These are phyloP conservation scores for Solanum bulbocastanum DNA, from an alignment of 257 asterid species.

Conservation along the genomic window DNA sequence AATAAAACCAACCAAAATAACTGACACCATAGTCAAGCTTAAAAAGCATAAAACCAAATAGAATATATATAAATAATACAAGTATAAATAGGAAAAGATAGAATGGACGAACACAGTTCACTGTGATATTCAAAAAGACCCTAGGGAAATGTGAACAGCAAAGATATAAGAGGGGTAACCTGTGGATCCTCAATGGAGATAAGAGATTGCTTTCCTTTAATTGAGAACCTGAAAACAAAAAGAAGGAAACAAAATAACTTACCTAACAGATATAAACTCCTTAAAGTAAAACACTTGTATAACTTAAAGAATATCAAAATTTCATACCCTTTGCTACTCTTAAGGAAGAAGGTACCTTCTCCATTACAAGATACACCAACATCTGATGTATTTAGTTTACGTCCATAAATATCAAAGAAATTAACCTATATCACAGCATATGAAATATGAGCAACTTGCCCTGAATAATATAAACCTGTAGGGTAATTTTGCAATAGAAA, in stretches of 20 bases:
- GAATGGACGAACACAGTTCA: neutral
- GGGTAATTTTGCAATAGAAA: neutral
- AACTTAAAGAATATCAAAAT: neutral
- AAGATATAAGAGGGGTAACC: slow-evolving; percentile 27
- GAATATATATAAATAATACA: neutral
- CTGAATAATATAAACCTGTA: neutral
- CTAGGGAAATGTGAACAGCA: neutral
- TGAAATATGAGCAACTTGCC: neutral
- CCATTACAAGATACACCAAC: slow-evolving; percentile 89
- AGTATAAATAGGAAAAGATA: neutral
- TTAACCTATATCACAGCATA: slow-evolving; percentile 38
- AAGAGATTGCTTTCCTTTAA: slow-evolving; percentile 44
- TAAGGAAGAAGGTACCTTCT: slow-evolving; percentile 60
- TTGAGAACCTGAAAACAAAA: slow-evolving; percentile 45
- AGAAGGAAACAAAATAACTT: neutral
- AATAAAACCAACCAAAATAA: neutral
- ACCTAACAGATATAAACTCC: neutral
- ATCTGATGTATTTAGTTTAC: slow-evolving; percentile 69
- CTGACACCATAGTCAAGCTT: neutral
- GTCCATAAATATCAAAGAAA: slow-evolving; percentile 83
- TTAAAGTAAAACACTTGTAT: neutral
- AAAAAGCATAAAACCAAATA: neutral
- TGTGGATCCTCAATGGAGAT: slow-evolving; percentile 94
- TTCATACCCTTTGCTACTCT: slow-evolving; percentile 61
- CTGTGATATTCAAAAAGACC: neutral